Base-by-base conservation (phyloP, 768 basidiomycete genomes). In the Chiua virens region DNA sequence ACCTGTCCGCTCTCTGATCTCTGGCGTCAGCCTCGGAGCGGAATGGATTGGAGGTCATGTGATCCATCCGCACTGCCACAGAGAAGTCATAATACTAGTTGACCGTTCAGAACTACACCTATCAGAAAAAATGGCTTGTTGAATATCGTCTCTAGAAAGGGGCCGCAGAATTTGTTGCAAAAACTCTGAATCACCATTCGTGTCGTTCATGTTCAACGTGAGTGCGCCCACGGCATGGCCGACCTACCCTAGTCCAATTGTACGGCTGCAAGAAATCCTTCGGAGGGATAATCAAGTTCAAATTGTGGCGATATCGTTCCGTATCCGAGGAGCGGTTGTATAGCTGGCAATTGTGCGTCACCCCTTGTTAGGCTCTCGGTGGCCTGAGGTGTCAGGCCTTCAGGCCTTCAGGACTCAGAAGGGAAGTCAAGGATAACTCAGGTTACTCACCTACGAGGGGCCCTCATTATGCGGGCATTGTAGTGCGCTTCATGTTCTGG, bases 1-100 rank as follows among this genome's bases (percentile, higher is more conserved):
- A 30, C 25, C 27, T 5, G 14, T 14, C 30, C 17, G 3, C 10
- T 3, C n/a, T 34, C 36, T 42, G 27, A 38, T 23, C 8, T 25
- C 25, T 25, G 25, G 4, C 25, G 8, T 25, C 25, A 8, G 25
- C 8, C 25, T 25, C 8, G 6, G 11, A 17, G 17, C 23, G n/a
- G 14, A 34, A 13, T 11, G 8, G 22, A 38, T 38, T 18, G 9
- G 10, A 13, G 15, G 17, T 60, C 59, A 48, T 42, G 51, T 56
- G 58, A 60, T 17, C 7, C 30, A 9, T 4, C 9, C 5, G 28
- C 2, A 3, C 23, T 27, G 25, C 25, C 32, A 34, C 15, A 28
- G 27, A 30, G 10, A 30, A 25, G 8, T 25, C 25, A 25, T 25
- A n/a, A 25, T 25, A 4, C 8, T 25, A 4, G 25, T 25, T 8